phyloP scores from a whole-genome alignment of 2,329 filamentous ascomycete species.

The Zymoseptoria passerinii region DNA sequence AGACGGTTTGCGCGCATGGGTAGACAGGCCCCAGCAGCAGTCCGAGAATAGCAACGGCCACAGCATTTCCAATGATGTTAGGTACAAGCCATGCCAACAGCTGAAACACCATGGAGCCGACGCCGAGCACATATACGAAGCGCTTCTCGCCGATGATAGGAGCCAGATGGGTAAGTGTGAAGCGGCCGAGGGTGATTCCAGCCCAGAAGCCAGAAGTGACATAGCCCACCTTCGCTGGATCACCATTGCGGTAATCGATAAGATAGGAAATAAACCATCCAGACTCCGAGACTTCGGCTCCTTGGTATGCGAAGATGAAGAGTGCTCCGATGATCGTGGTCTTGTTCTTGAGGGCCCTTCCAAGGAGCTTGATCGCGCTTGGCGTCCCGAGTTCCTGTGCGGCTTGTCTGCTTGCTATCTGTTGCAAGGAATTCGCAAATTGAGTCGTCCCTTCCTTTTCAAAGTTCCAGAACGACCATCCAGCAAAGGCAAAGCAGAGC shows the following conservation, averaged over 20 bases:
- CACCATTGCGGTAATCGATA: constrained; percentile 61
- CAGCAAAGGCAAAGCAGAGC: constrained; percentile 49
- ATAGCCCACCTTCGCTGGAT: constrained; percentile 66
- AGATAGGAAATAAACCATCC: constrained; percentile 85
- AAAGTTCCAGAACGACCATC: constrained; percentile 63
- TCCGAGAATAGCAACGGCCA: constrained; percentile 53
- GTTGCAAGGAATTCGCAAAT: constrained; percentile 38
- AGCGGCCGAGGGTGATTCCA: constrained; percentile 45
- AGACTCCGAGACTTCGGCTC: constrained; percentile 72
- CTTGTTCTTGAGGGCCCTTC: constrained; percentile 42
- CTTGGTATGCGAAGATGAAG: constrained; percentile 82
- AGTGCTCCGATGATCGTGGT: constrained; percentile 65
- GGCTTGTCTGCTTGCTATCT: constrained; percentile 35
- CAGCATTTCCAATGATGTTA: constrained; percentile 38
- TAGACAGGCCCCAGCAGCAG: constrained; percentile 72
- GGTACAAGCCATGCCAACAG: constrained; percentile 58
- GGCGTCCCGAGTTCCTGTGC: constrained; percentile 31
- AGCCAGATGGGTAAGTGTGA: constrained; percentile 59
- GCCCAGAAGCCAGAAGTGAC: constrained; percentile 63
- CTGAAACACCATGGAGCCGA: constrained; percentile 59
- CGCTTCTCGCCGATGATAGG: constrained; percentile 60
- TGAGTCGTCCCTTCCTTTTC: constrained; percentile 50
- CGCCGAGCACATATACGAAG: constrained; percentile 56
- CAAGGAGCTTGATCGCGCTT: constrained; percentile 45
- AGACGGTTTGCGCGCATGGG: constrained; percentile 60